Evolutionary conservation across 2,329 filamentous ascomycete species (phyloP), one percentile per base, ranked within the genome.

Genomic region (Pezicula neosporulosa): DNA sequence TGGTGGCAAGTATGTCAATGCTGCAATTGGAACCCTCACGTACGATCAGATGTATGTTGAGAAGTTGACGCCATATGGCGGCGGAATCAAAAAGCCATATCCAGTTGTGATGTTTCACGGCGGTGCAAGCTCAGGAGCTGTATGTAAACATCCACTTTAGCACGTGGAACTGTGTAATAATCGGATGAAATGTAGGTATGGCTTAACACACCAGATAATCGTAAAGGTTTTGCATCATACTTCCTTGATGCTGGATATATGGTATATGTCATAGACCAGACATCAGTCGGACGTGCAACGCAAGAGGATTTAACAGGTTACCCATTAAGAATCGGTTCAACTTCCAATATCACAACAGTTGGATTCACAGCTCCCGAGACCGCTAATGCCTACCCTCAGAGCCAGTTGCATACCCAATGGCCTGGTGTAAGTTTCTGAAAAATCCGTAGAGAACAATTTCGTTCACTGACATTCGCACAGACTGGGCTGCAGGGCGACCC

Each of bases 31-130:
- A 10, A 38, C 50, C 19, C 38, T 54, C 35, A 55, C 51, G n/a
- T 56, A 53, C 33, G 53, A 70, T 54, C 76, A 80, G 64, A 75
- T 80, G 68, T 80, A 80, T 56, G 74, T 79, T 24, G 77, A 80
- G 65, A 69, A 68, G 53, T 67, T 78, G 24, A 60, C 60, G 6
- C 72, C 74, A 21, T 3, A 36, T 15, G 16, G 21, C 10, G 53
- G 50, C 10, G 53, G 50, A 12, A 36, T 49, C 21, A 41, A 47
- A 18, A 46, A 56, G 16, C 45, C 53, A 28, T 50, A 54, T 38
- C 55, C 55, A 10, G 6, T 59, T 15, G 53, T 59, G 10, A 42
- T 58, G 16, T 55, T 59, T 28, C 53, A 57, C 41, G 55, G 55
- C 4, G 51, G 55, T n/a, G 52, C 50, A 7, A 36, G 51, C 3